A percentile compares a stretch with the other conserved stretches of the same genome.
Evolutionary conservation across 2,329 filamentous ascomycete species (phyloP).

Genomic region (Cordyceps tenuipes): DNA sequence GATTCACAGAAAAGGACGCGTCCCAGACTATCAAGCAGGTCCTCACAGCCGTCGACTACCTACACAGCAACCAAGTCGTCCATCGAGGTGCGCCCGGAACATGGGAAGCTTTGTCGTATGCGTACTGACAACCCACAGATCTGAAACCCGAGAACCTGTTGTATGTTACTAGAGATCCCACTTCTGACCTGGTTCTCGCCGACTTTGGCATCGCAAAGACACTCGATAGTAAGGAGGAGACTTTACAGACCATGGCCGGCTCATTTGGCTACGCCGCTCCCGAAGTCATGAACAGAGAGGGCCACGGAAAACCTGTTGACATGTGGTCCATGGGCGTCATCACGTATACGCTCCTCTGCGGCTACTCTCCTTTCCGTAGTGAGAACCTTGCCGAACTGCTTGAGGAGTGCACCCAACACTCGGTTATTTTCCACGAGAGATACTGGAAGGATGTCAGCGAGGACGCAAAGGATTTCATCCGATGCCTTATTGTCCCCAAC

Average conservation of each 20-base stretch:
- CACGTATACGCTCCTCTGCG: slow-evolving; percentile 94
- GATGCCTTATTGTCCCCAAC: slow-evolving; percentile 67
- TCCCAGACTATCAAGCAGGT: slow-evolving; percentile 94
- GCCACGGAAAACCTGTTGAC: slow-evolving; percentile 95
- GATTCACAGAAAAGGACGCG: slow-evolving; percentile 97
- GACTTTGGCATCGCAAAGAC: slow-evolving; percentile 99
- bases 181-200: slow-evolving; percentile 84
- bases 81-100: slow-evolving; percentile 61
- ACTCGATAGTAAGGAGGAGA: slow-evolving; percentile 81
- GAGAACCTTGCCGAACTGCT: slow-evolving; percentile 91
- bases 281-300: slow-evolving; percentile 96
- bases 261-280: slow-evolving; percentile 97
- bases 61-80: slow-evolving; percentile 90
- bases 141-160: slow-evolving; percentile 96
- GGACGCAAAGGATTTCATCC: slow-evolving; percentile 93
- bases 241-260: slow-evolving; percentile 95
- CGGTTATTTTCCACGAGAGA: slow-evolving; percentile 89
- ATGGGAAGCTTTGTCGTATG: not conserved
- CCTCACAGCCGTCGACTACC: slow-evolving; percentile 84
- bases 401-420: slow-evolving; percentile 78
- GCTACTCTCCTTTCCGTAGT: slow-evolving; percentile 95
- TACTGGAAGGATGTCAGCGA: slow-evolving; percentile 98
- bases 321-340: slow-evolving; percentile 99
- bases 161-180: slow-evolving; percentile 68
- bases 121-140: slow-evolving; percentile 45